Evolutionary conservation across 2,329 filamentous ascomycete species (phyloP).

Genomic region (Paecilomyces dactylethromorphus): DNA sequence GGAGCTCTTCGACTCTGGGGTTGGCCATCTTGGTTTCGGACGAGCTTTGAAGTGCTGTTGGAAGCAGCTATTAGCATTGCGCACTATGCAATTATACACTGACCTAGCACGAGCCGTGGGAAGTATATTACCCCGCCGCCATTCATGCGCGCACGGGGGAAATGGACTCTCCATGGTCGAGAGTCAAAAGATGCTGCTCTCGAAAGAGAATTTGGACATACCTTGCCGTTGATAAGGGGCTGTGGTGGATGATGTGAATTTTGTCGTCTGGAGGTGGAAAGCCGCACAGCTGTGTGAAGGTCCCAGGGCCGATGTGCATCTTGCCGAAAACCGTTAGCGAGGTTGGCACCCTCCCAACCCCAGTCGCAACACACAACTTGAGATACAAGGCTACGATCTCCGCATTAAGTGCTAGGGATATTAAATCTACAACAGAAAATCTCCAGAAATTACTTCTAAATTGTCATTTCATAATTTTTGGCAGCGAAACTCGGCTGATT

Average conservation of each 20-base stretch:
- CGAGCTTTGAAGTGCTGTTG: constrained; percentile 15
- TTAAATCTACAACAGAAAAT: background rate
- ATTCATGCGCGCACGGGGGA: background rate
- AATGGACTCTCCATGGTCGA: background rate
- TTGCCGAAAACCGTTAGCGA: constrained; percentile 35
- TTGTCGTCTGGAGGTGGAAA: constrained; percentile 29
- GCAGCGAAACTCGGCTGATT: constrained; percentile 7
- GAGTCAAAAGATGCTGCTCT: constrained; percentile 2
- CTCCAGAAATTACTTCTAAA: constrained; percentile 1
- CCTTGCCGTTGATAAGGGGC: constrained; percentile 26
- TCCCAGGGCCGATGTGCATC: constrained; percentile 15
- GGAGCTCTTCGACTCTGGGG: constrained; percentile 94
- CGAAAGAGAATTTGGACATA: constrained; percentile 21
- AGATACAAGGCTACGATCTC: background rate
- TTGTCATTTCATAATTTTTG: constrained; percentile 9
- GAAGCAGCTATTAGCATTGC: constrained; percentile 13
- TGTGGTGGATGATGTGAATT: constrained; percentile 32
- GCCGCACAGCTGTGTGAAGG: constrained; percentile 33
- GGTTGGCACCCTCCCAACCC: constrained; percentile 25
- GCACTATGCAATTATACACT: constrained; percentile 4
- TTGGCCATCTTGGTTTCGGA: constrained; percentile 69
- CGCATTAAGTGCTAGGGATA: background rate
- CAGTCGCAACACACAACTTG: constrained; percentile 9
- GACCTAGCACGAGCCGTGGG: background rate
- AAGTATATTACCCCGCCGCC: background rate